These are phyloP conservation scores for Cladorrhinum samala DNA, from an alignment of 495 filamentous ascomycete species.

Conservation along the genomic window DNA sequence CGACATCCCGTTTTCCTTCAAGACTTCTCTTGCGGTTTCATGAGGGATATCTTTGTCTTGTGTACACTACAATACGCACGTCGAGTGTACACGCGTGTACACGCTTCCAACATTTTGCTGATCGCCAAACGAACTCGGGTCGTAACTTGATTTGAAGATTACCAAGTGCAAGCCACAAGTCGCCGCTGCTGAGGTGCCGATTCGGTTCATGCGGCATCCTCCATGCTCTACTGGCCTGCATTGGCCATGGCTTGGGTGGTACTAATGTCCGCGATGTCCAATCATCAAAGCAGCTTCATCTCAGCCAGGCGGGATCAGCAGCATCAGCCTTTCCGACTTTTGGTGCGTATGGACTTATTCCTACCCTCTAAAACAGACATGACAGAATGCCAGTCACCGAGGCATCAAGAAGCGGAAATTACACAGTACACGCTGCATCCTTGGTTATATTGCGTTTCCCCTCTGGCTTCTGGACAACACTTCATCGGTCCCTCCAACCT, in stretches of 20 bases:
- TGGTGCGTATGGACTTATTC: too few species aligned
- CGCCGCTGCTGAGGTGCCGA: too few species aligned
- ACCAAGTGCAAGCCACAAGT: not conserved
- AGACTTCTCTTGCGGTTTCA: too few species aligned
- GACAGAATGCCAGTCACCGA: not conserved
- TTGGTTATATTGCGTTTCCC: too few species aligned
- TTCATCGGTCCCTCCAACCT: not conserved
- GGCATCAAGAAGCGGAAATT: not conserved
- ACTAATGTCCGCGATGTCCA: not conserved
- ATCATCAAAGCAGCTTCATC: not conserved
- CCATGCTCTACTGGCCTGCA: too few species aligned
- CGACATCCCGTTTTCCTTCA: not conserved
- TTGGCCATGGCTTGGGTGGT: not conserved
- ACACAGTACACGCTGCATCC: too few species aligned
- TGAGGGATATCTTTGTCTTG: too few species aligned
- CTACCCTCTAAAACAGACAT: too few species aligned
- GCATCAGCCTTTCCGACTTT: not conserved
- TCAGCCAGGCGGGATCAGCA: not conserved
- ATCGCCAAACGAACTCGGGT: not conserved
- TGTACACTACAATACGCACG: too few species aligned
- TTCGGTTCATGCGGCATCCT: too few species aligned
- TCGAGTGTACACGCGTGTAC: too few species aligned
- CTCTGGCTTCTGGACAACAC: not conserved
- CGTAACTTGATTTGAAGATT: not conserved
- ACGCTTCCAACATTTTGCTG: too few species aligned